Evolutionary conservation across 352 stramenopile genomes (phyloP).

Genomic region (Phytophthora melonis): DNA sequence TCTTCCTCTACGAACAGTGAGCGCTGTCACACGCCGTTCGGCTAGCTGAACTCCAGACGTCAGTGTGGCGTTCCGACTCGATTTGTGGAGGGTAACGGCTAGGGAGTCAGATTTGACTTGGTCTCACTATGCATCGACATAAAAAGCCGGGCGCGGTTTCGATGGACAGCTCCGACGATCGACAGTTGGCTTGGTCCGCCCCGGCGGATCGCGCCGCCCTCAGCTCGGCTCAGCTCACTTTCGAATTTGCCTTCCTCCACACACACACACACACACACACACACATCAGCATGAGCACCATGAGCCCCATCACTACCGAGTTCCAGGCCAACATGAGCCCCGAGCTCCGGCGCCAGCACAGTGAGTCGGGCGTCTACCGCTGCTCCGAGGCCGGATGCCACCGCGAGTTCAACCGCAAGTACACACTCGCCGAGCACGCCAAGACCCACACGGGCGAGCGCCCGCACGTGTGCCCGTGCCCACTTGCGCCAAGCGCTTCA

Average conservation of each 20-base stretch:
- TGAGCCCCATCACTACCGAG: conserved; percentile 5
- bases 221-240: conserved; percentile 35
- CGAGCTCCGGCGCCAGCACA: conserved; percentile 28
- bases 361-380: conserved; percentile 25
- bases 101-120: conserved; percentile 34
- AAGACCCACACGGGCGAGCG: conserved; percentile 75
- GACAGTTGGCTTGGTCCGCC: conserved; percentile 27
- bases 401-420: conserved; percentile 67
- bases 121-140: conserved; percentile 23
- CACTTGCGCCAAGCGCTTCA: conserved; percentile 56
- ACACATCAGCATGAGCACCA: conserved; percentile 26
- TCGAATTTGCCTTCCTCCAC: conserved; percentile 24
- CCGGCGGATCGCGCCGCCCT: conserved; percentile 15
- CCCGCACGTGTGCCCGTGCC: conserved; percentile 45
- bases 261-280: conserved; percentile 9
- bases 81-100: conserved; percentile 18
- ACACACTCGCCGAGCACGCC: conserved; percentile 72
- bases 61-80: conserved; percentile 27
- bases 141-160: conserved; percentile 17
- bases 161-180: conserved; percentile 7
- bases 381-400: conserved; percentile 41
- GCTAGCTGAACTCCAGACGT: conserved; percentile 39
- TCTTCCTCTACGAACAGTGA: conserved; percentile 40
- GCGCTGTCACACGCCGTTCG: conserved; percentile 41
- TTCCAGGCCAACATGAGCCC: conserved; percentile 26